Percentiles rank a stretch among this genome's conserved stretches.
phyloP scores from a whole-genome alignment of 805 yeast species.

The Kockiozyma suomiensis region DNA sequence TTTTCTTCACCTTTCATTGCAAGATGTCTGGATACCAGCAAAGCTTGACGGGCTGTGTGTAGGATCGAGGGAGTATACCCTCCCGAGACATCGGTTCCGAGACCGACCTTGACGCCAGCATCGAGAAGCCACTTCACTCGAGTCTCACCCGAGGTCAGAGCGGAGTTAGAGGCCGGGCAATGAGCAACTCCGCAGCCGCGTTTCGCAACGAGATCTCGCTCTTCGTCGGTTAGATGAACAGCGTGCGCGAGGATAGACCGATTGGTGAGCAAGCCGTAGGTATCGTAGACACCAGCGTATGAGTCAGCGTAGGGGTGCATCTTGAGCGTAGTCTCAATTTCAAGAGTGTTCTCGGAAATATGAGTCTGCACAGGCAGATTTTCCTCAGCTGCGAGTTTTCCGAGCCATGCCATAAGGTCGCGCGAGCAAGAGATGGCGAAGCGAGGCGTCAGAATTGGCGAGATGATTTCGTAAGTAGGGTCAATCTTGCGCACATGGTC shows the following conservation, averaged over 20 bases:
- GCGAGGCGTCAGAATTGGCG: constrained; percentile 86
- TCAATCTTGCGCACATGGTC: constrained; percentile 58
- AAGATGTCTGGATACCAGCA: constrained; percentile 69
- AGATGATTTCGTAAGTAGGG: constrained; percentile 55
- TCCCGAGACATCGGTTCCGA: constrained; percentile 81
- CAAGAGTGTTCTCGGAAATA: constrained; percentile 76
- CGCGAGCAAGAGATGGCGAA: constrained; percentile 87
- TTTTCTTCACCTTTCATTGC: constrained; percentile 56
- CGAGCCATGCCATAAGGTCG: constrained; percentile 63
- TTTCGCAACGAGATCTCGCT: constrained; percentile 57
- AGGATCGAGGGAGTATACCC: constrained; percentile 71
- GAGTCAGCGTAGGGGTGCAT: constrained; percentile 69
- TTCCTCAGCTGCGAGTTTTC: constrained; percentile 53
- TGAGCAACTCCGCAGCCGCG: constrained; percentile 77
- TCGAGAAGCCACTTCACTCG: constrained; percentile 70
- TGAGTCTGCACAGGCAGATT: constrained; percentile 84
- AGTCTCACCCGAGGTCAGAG: constrained; percentile 89
- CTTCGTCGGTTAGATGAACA: constrained; percentile 69
- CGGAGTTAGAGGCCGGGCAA: constrained; percentile 90
- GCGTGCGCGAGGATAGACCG: constrained; percentile 89
- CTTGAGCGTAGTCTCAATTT: constrained; percentile 69
- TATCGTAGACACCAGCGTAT: constrained; percentile 79
- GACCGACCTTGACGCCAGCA: constrained; percentile 69
- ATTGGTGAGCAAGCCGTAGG: constrained; percentile 58
- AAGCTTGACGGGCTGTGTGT: constrained; percentile 67